Conservation (phyloP, 73 alveolate species). For the Tetrahymena thermophila region DNA sequence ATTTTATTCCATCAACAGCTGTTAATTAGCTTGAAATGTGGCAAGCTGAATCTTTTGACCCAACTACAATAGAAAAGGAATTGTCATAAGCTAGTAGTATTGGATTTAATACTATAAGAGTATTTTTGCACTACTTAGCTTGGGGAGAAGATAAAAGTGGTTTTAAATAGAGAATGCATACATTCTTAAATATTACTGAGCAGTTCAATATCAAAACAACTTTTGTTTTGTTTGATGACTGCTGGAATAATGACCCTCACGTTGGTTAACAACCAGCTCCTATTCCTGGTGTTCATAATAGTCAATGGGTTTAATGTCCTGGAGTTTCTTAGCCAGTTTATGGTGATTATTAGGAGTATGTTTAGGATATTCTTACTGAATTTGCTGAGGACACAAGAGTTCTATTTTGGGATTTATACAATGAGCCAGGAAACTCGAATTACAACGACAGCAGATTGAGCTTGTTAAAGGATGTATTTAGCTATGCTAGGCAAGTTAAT, state of each 20-base stretch:
- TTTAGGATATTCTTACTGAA: slow-evolving; percentile 8
- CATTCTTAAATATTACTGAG: slow-evolving; percentile 26
- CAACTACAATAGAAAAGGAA: slow-evolving; percentile 19
- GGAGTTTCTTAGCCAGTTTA: slow-evolving; percentile 8
- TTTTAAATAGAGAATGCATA: slow-evolving; percentile 11
- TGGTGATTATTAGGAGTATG: slow-evolving; percentile 3
- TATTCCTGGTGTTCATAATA: slow-evolving; percentile 30
- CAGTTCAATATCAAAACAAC: slow-evolving; percentile 2
- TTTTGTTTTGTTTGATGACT: slow-evolving; percentile 42
- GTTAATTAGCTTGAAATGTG: slow-evolving; percentile 42
- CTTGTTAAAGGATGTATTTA: not conserved
- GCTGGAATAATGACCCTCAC: slow-evolving; percentile 40
- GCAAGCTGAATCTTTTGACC: slow-evolving; percentile 42
- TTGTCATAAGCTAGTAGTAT: slow-evolving; percentile 14
- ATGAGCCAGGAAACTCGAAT: slow-evolving; percentile 39
- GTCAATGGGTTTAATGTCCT: slow-evolving; percentile 40
- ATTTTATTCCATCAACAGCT: slow-evolving; percentile 45
- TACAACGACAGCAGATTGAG: not conserved
- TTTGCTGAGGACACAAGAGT: slow-evolving; percentile 17
- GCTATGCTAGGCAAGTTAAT: slow-evolving; percentile 27
- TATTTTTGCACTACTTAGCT: slow-evolving; percentile 31
- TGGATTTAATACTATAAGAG: slow-evolving; percentile 34
- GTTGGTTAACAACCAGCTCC: slow-evolving; percentile 36
- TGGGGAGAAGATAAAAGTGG: slow-evolving; percentile 33
- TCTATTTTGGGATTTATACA: slow-evolving; percentile 33